These are phyloP conservation scores for Leishmania turanica DNA, from an alignment of 208 protist genomes.

Conservation along the genomic window DNA sequence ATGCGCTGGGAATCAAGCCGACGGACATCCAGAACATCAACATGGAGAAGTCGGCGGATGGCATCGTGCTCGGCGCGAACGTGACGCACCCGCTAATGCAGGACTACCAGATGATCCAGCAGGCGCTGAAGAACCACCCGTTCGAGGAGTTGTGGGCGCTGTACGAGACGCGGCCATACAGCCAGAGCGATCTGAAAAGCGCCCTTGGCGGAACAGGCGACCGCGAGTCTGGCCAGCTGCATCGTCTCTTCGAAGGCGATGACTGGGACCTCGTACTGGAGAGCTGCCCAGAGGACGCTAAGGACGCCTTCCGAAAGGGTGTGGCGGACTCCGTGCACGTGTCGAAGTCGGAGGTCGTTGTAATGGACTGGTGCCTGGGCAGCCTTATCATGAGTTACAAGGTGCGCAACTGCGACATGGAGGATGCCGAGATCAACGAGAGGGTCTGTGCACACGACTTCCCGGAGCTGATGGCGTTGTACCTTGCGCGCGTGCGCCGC, in stretches of 20 bases:
- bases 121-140: slow-evolving; percentile 33
- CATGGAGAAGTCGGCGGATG: slow-evolving; percentile 2
- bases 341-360: slow-evolving; percentile 28
- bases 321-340: slow-evolving; percentile 26
- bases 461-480: slow-evolving; percentile 54
- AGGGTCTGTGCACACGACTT: slow-evolving; percentile 36
- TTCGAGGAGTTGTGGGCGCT: slow-evolving; percentile 51
- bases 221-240: slow-evolving; percentile 34
- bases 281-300: slow-evolving; percentile 22
- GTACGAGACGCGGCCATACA: slow-evolving; percentile 32
- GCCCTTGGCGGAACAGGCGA: slow-evolving; percentile 26
- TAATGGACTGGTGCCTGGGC: slow-evolving; percentile 35
- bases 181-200: neutral
- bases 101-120: slow-evolving; percentile 34
- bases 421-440: slow-evolving; percentile 35
- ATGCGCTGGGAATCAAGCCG: slow-evolving; percentile 12
- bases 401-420: slow-evolving; percentile 28
- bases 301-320: slow-evolving; percentile 39
- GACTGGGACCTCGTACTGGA: slow-evolving; percentile 59
- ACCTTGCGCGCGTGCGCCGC: slow-evolving; percentile 39
- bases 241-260: slow-evolving; percentile 53
- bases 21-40: slow-evolving; percentile 9
- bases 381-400: slow-evolving; percentile 51
- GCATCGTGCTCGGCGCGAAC: slow-evolving; percentile 1
- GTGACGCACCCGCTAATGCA: slow-evolving; percentile 37